Conservation (phyloP, 176 grass and related monocot genomes). For the Eleusine indica region DNA sequence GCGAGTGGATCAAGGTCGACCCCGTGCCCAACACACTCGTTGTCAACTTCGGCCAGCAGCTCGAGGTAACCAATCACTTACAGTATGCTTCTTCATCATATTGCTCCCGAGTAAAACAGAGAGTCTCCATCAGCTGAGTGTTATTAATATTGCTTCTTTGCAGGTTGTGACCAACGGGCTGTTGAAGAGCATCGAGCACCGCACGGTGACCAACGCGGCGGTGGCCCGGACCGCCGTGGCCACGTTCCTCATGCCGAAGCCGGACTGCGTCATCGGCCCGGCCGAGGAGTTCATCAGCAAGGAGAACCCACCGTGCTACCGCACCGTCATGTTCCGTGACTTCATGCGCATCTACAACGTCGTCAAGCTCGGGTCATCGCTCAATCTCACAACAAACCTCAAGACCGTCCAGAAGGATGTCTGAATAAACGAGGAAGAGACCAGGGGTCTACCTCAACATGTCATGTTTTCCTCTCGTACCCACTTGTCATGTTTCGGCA, state of each 20-base stretch:
- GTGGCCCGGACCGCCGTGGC: constrained; percentile 36
- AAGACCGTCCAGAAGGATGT: too few species aligned
- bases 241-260: constrained; percentile 32
- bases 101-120: too few species aligned
- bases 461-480: too few species aligned
- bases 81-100: too few species aligned
- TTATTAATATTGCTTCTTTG: too few species aligned
- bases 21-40: constrained; percentile 41
- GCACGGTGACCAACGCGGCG: constrained; percentile 27
- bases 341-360: constrained; percentile 10
- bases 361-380: too few species aligned
- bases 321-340: constrained; percentile 41
- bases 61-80: neutral
- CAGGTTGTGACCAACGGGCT: constrained; percentile 36
- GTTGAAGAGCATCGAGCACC: constrained; percentile 54
- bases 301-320: constrained; percentile 32
- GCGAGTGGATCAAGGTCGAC: neutral
- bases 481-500: too few species aligned
- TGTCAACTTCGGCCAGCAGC: constrained; percentile 1
- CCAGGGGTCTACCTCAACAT: too few species aligned
- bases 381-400: too few species aligned
- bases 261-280: neutral
- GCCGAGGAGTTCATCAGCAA: neutral
- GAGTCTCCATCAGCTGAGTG: too few species aligned
- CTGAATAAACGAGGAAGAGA: too few species aligned